A percentile compares a stretch with the other conserved stretches of the same genome.
Conservation (phyloP, 331 rosid genomes). For the Malus hybrid region DNA sequence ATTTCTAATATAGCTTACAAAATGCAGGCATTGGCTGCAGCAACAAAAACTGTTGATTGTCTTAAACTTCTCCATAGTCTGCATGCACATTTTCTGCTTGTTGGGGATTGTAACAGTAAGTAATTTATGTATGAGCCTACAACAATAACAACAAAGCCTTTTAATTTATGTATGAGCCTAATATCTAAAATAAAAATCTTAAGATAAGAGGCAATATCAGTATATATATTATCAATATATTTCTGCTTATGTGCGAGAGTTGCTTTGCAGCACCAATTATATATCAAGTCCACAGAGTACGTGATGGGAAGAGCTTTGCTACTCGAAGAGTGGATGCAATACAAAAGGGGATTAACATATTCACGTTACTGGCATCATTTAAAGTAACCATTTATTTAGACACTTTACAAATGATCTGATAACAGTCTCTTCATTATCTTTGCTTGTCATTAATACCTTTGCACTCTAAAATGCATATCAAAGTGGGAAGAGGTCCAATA, state of each 20-base stretch:
- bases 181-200: not conserved
- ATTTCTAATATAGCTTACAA: conserved; percentile 13
- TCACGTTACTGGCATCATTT: conserved; percentile 79
- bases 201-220: not conserved
- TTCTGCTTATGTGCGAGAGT: not conserved
- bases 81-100: conserved; percentile 80
- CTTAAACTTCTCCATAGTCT: conserved; percentile 73
- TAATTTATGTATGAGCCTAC: conserved; percentile 1
- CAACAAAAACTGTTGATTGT: conserved; percentile 82
- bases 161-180: conserved; percentile 2
- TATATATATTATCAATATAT: not conserved
- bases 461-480: not conserved
- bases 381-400: conserved; percentile 40
- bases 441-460: not conserved
- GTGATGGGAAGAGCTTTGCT: conserved; percentile 88
- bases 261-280: conserved; percentile 71
- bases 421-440: not conserved
- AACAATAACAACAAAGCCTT: too few species aligned
- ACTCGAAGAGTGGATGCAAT: conserved; percentile 81
- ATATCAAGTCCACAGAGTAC: conserved; percentile 67
- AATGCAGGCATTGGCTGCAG: conserved; percentile 90
- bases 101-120: conserved; percentile 80
- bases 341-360: conserved; percentile 74
- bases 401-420: not conserved
- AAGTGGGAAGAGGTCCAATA: not conserved